Evolutionary conservation across 116 monocot genomes (phyloP), one percentile per base, ranked within the genome.

Genomic region (Trichopus zeylanicus): DNA sequence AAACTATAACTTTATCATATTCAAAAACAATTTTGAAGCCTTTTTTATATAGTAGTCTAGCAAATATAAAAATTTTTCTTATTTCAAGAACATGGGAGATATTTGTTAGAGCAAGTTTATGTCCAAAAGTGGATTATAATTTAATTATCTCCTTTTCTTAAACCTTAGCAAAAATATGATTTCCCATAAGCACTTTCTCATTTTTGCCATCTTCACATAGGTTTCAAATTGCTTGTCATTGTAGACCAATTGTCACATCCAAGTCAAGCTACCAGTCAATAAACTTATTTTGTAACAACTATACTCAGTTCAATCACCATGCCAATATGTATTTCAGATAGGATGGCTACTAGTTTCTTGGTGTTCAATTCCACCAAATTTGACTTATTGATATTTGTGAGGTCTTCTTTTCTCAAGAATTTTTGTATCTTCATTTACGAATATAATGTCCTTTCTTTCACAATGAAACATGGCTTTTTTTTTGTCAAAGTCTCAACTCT

Each of bases 1-100:
- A 46, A 30, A 67, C 21, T 4, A 67, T 59, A 5, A 67, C 11
- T 32, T 31, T 58, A 12, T 49, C 21, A 1, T 30, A 49, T 11
- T 56, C 65, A 2, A 56, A 19, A 1, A 56, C 52, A 29, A 22
- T 29, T n/a, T 56, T 66, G 3, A 56, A 37, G 15, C 16, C 55
- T 4, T 56, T 28, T 8, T 39, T 56, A 16, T 27, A 28, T 20
- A 46, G 8, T 4, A 61, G 27, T 27, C 16, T 33, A 10, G 61
- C 46, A 48, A 22, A 46, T 15, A 46, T 22, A 46, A 61, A 21
- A 27, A 28, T 61, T n/a, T 61, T 61, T 15, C 26, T 15, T 5
- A 61, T 46, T 26, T 61, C 29, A 19, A 11, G 47, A 4, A 49
- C 29, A 31, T 63, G 20, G n/a, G n/a, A n/a, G n/a, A n/a, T n/a